These are phyloP conservation scores for Jackrogersella minutella DNA, from an alignment of 495 filamentous ascomycete genomes.

Conservation along the genomic window DNA sequence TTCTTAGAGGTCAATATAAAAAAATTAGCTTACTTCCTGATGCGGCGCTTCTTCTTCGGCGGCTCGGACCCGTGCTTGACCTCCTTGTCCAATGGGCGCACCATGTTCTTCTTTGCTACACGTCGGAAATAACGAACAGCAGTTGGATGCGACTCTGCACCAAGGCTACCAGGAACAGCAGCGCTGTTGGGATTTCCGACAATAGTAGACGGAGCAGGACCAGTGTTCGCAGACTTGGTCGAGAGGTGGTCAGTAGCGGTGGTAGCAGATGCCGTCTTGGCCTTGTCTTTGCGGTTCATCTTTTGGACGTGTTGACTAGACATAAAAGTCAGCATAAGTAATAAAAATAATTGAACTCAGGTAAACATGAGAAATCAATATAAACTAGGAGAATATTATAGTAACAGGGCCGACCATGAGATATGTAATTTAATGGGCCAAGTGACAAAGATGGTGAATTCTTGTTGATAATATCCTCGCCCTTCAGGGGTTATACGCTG, in stretches of 20 bases:
- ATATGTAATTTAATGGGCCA: no score
- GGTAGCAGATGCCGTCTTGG: no score
- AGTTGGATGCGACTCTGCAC: neutral
- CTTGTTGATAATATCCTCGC: neutral
- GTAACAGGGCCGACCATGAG: no score
- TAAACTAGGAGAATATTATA: neutral
- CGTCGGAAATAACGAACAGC: neutral
- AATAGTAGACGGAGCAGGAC: no score
- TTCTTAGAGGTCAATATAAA: neutral
- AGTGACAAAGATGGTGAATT: neutral
- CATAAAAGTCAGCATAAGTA: constrained; percentile 9
- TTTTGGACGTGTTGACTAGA: constrained; percentile 25
- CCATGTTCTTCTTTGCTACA: neutral
- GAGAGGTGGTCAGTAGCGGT: no score
- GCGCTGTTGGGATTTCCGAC: neutral
- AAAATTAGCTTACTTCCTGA: constrained; percentile 9
- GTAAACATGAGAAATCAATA: neutral
- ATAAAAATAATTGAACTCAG: neutral
- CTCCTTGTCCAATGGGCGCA: neutral
- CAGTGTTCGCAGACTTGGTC: no score
- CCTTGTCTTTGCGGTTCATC: constrained; percentile 1
- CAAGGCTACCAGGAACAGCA: neutral
- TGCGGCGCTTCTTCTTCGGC: constrained; percentile 6
- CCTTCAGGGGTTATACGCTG: neutral
- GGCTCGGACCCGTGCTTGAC: constrained; percentile 1